Conservation (phyloP, 2,329 filamentous ascomycete species). For the Exophiala spinifera region DNA sequence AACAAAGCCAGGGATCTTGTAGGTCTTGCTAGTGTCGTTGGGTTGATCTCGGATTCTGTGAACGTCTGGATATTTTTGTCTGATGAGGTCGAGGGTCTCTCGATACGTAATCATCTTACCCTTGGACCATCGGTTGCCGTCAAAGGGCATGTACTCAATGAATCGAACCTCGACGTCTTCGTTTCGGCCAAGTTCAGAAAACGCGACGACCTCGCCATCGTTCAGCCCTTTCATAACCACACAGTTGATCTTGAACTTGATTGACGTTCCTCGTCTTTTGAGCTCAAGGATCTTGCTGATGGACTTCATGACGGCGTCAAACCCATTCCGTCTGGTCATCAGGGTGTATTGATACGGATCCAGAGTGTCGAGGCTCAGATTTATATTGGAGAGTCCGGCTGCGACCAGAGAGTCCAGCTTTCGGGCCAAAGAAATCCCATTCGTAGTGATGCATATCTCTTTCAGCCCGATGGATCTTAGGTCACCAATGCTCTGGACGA, state of each 20-base stretch:
- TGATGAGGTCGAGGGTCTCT: slow-evolving; percentile 89
- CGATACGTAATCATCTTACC: slow-evolving; percentile 88
- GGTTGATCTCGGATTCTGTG: slow-evolving; percentile 70
- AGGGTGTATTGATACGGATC: slow-evolving; percentile 94
- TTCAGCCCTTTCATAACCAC: slow-evolving; percentile 98
- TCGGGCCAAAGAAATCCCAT: slow-evolving; percentile 82
- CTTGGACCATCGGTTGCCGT: slow-evolving; percentile 92
- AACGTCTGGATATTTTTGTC: slow-evolving; percentile 66
- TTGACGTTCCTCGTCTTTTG: slow-evolving; percentile 73
- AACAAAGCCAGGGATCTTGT: slow-evolving; percentile 77
- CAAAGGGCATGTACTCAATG: slow-evolving; percentile 99
- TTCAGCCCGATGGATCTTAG: slow-evolving; percentile 71
- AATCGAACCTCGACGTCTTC: slow-evolving; percentile 90
- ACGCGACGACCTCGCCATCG: slow-evolving; percentile 80
- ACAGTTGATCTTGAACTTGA: slow-evolving; percentile 95
- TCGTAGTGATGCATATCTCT: slow-evolving; percentile 93
- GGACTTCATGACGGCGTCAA: slow-evolving; percentile 86
- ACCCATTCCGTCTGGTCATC: slow-evolving; percentile 90
- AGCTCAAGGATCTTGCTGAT: slow-evolving; percentile 84
- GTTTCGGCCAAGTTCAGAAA: slow-evolving; percentile 84
- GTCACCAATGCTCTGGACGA: slow-evolving; percentile 85
- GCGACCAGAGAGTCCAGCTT: slow-evolving; percentile 93
- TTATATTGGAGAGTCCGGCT: slow-evolving; percentile 85
- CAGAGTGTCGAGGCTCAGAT: slow-evolving; percentile 91
- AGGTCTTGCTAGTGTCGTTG: slow-evolving; percentile 97